These are phyloP conservation scores for Magnolia officinalis DNA, from an alignment of 164 flowering plant species.

Conservation along the genomic window DNA sequence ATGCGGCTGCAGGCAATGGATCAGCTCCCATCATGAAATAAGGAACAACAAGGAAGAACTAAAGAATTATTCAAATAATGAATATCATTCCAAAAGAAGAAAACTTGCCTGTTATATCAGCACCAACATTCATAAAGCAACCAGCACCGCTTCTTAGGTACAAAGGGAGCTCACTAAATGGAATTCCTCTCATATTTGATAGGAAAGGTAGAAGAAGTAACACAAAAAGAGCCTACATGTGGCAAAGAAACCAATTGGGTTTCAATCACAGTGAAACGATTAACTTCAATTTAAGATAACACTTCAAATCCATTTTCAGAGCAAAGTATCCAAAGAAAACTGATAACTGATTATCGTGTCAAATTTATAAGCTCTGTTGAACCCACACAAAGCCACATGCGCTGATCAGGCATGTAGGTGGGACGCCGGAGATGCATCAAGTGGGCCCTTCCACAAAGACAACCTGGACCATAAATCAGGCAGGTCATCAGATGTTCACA, in stretches of 20 bases:
- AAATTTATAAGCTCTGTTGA: not conserved
- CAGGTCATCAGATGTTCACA: not conserved
- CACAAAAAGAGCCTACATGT: constrained; percentile 76
- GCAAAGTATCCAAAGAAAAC: not conserved
- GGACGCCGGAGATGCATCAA: not conserved
- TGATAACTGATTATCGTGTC: not conserved
- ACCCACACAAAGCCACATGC: not conserved
- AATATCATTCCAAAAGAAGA: not conserved
- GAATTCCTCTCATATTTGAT: constrained; percentile 79
- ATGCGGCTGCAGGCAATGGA: not conserved
- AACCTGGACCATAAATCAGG: not conserved
- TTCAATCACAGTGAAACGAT: constrained; percentile 7
- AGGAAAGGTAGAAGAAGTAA: constrained; percentile 73
- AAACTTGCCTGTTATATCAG: constrained; percentile 38
- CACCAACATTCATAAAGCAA: constrained; percentile 68
- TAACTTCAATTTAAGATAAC: not conserved
- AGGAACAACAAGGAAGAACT: not conserved
- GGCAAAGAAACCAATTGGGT: constrained; percentile 2
- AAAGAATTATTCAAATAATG: not conserved
- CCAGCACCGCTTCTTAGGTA: constrained; percentile 72
- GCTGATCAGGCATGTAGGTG: not conserved
- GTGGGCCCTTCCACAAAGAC: not conserved
- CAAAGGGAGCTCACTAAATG: constrained; percentile 60
- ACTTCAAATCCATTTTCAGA: not conserved
- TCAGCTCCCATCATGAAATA: not conserved